These are phyloP conservation scores for Nemania bipapillata DNA, from an alignment of 2,329 filamentous ascomycete genomes.

Conservation along the genomic window DNA sequence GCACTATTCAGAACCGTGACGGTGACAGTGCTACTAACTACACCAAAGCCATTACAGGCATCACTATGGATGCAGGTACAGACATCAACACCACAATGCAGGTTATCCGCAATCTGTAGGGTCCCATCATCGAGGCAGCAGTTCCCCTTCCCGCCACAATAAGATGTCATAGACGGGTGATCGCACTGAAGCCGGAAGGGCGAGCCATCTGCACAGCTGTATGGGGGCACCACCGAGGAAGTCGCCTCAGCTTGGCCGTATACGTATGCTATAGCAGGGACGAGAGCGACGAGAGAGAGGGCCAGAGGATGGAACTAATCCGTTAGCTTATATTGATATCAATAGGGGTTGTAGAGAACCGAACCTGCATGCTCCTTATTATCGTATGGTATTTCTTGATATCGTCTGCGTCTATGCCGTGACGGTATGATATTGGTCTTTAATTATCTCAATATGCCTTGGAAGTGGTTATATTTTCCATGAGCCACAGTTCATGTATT, in stretches of 20 bases:
- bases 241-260: background rate
- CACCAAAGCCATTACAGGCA: conserved; percentile 2
- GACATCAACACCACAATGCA: conserved; percentile 18
- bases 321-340: background rate
- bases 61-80: conserved; percentile 16
- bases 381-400: background rate
- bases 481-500: too few species aligned
- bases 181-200: conserved; percentile 17
- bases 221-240: background rate
- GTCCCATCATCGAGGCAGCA: conserved; percentile 5
- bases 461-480: background rate
- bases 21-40: background rate
- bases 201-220: conserved; percentile 3
- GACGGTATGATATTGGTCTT: background rate
- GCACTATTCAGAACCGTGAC: background rate
- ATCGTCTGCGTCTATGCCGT: background rate
- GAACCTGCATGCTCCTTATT: background rate
- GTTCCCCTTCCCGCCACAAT: conserved; percentile 14
- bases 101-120: conserved; percentile 11
- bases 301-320: background rate
- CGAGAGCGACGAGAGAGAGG: background rate
- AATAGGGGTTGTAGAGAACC: background rate
- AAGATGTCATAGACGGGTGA: conserved; percentile 14
- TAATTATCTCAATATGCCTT: background rate
- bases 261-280: background rate